phyloP scores from a whole-genome alignment of 345 rosid genomes.

The Pistacia vera region DNA sequence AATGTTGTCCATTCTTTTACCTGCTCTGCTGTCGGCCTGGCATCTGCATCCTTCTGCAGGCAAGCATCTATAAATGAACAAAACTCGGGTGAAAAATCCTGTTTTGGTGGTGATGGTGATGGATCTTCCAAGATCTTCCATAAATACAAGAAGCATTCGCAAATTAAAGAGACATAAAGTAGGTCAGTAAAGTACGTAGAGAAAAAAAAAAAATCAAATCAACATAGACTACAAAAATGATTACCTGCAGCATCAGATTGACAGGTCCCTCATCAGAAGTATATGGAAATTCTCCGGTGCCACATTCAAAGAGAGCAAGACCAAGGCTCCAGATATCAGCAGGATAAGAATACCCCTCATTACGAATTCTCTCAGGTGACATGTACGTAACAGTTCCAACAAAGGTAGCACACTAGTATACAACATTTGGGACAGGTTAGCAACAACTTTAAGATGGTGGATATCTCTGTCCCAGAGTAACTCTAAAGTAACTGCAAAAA shows the following conservation, averaged over 20 bases:
- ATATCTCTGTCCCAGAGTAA: conserved; percentile 8
- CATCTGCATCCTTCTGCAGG: conserved; percentile 78
- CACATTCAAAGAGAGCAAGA: conserved; percentile 91
- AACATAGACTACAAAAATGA: neutral
- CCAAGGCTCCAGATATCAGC: conserved; percentile 99
- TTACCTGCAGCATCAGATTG: conserved; percentile 96
- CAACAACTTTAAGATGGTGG: conserved; percentile 11
- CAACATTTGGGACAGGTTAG: conserved; percentile 26
- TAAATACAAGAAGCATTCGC: neutral
- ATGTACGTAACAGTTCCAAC: conserved; percentile 99
- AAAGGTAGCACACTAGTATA: conserved; percentile 89
- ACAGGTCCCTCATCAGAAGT: conserved; percentile 86
- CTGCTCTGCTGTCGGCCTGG: conserved; percentile 94
- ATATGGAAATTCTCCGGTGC: conserved; percentile 95
- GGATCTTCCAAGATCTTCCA: conserved; percentile 92
- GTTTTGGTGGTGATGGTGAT: conserved; percentile 78
- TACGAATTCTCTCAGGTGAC: conserved; percentile 94
- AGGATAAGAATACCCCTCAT: conserved; percentile 85
- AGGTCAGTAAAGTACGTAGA: neutral
- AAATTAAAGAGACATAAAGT: conserved; percentile 7
- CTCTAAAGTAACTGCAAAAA: neutral
- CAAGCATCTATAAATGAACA: conserved; percentile 90
- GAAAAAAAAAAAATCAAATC: conserved; percentile 7
- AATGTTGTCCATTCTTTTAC: conserved; percentile 32
- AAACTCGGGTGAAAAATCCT: conserved; percentile 77